Base-by-base conservation (phyloP, 768 basidiomycete genomes). In the Boletus huronensis region DNA sequence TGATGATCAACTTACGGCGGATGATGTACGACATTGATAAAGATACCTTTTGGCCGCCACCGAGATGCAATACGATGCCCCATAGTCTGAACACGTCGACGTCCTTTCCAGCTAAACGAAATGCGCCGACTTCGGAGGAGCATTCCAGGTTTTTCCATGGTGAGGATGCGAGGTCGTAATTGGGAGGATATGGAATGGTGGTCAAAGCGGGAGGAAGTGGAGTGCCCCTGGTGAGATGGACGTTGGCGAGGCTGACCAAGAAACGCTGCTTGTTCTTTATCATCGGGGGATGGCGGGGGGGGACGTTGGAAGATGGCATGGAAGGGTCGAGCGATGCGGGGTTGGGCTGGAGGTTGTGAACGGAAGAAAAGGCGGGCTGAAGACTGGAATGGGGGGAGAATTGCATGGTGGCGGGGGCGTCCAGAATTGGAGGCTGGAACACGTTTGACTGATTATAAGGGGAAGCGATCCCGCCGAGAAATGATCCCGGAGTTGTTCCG, bases 181-280 rank as follows among this genome's bases (percentile, higher is more conserved):
- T 74, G 5, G 79, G 74, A 13, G 77, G 77, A 48, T 77, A 77
- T 17, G 78, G 74, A 45, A 83, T 63, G 43, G 87, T 85, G 10
- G 86, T 90, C 56, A 92, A 75, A 17, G 79, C 68, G n/a, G 88
- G 87, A 3, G 91, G 91, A 3, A 93, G 75, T 47, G 90, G 89
- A n/a, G 70, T 77, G 34, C 77, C 76, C 42, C 80, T 79, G 55
- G 75, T 75, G 48, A 72, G 64, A 79, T 88, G 86, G 52, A 86
- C 62, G 46, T 71, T 79, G 50, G 84, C 82, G 36, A 93, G 80
- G 48, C 79, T 76, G 40, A 65, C 60, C 53, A 89, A 75, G 71
- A 90, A 91, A 57, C 79, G 79, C 54, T 82, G 82, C 50, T 82
- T 81, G 46, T 80, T 78, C 62, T 82, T 82, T 54, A 78, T 61